Base-by-base conservation (phyloP, 306 rosid genomes). In the Cicer chorassanicum region DNA sequence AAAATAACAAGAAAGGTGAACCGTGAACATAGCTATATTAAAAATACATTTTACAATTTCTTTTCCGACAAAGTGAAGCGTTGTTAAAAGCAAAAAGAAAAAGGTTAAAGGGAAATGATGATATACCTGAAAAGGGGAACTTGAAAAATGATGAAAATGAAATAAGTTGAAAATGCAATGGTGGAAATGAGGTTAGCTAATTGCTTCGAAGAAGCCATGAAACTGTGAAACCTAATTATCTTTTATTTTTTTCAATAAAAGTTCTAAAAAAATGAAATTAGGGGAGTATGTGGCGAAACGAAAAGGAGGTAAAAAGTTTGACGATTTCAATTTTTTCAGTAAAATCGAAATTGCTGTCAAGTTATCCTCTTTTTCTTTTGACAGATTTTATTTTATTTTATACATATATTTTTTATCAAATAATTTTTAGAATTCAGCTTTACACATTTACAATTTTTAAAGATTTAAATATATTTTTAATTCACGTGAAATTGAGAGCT, bases 81-180 rank as follows among this genome's bases (percentile, higher is more conserved):
- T 49, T 11, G 36, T 29, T 29, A 29, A 29, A 29, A 29, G 36
- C 36, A 29, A 24, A 57, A 57, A 12, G 13, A 13, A 21, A 59
- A 56, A 45, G 2, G 41, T 29, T 45, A 24, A 15, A 74, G 54
- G 16, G 19, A 18, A 48, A 62, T 7, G 46, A 9, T 29, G 65
- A 66, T n/a, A 9, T 82, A 91, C 98, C 98, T 91, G 93, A 91
- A 93, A 83, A 93, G 84, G 66, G 97, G 98, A 67, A 91, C 61
- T 82, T 93, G 98, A 70, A 87, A 80, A 77, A 93, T 71, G 84
- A 93, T 86, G 81, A 91, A 44, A 5, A 87, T 68, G 78, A 92
- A 92, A 86, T 84, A 90, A 4, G 68, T 68, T 15, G 53, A 72
- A 65, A 87, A 92, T 15, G 96, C 87, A 75, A 83, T 13, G 72